These are phyloP conservation scores for Erythrophleum ivorense DNA, from an alignment of 331 rosid genomes.

Conservation along the genomic window DNA sequence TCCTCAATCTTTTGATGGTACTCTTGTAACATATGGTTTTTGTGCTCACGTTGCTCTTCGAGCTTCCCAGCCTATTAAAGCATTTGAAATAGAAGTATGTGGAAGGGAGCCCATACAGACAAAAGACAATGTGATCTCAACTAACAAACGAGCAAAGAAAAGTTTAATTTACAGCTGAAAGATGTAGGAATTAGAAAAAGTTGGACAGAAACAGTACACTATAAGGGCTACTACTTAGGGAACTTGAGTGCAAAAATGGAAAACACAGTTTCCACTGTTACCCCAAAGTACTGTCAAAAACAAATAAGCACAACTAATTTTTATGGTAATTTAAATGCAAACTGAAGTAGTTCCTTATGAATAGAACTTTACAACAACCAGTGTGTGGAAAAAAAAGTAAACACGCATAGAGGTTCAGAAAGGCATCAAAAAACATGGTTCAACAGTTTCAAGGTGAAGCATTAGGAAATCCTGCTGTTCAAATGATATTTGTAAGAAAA, in stretches of 20 bases:
- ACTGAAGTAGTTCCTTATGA: no score
- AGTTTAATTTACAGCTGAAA: conserved; percentile 13
- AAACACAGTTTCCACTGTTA: not conserved
- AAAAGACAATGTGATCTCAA: not conserved
- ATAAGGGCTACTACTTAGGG: not conserved
- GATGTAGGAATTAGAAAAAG: not conserved
- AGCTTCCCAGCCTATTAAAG: conserved; percentile 64
- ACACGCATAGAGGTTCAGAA: not conserved
- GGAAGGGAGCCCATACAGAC: conserved; percentile 26
- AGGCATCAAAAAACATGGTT: conserved; percentile 1
- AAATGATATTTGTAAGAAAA: not conserved
- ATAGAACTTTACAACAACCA: no score
- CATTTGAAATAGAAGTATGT: conserved; percentile 21
- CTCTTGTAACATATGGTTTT: conserved; percentile 59
- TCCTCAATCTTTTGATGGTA: conserved; percentile 62
- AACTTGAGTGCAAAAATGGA: not conserved
- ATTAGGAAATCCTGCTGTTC: not conserved
- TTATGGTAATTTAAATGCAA: no score
- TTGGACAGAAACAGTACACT: not conserved
- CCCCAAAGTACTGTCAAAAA: not conserved
- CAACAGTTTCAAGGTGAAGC: conserved; percentile 19
- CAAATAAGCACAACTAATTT: no score
- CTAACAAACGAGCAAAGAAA: not conserved
- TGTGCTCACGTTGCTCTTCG: conserved; percentile 63
- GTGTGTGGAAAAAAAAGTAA: not conserved